A percentile compares a stretch with the other conserved stretches of the same genome.
Conservation (phyloP, 208 protist species). For the Porcisia hertigi region DNA sequence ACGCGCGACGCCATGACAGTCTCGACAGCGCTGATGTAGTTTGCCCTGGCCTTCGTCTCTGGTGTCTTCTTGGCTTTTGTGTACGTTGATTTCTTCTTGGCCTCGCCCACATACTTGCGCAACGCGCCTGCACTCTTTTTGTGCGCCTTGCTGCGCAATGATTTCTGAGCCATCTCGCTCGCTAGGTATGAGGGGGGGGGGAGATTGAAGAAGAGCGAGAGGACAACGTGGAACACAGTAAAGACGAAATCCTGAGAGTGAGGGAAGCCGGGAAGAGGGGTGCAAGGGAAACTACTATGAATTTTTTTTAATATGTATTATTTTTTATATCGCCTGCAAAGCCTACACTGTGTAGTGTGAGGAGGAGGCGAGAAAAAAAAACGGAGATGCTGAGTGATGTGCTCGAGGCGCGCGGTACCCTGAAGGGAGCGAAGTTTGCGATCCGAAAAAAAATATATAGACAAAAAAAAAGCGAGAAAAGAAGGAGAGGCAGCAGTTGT, state of each 20-base stretch:
- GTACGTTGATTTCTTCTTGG: constrained; percentile 77
- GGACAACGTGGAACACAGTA: neutral
- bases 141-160: constrained; percentile 63
- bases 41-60: constrained; percentile 64
- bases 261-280: neutral
- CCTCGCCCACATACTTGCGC: constrained; percentile 84
- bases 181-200: neutral
- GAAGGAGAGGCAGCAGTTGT: neutral
- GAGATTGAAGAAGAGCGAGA: too few species aligned
- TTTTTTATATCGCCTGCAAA: neutral
- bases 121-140: constrained; percentile 80
- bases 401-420: neutral
- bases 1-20: constrained; percentile 85
- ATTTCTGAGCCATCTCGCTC: constrained; percentile 72
- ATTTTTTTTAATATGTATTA: too few species aligned
- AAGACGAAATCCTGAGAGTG: neutral
- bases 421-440: too few species aligned
- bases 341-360: neutral
- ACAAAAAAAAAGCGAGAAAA: neutral
- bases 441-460: neutral
- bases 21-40: constrained; percentile 85
- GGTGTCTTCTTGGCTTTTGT: constrained; percentile 66
- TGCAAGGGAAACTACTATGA: too few species aligned
- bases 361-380: neutral
- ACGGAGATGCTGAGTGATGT: neutral